Base-by-base conservation (phyloP, 2,329 filamentous ascomycete species). In the Botrytis medusae region DNA sequence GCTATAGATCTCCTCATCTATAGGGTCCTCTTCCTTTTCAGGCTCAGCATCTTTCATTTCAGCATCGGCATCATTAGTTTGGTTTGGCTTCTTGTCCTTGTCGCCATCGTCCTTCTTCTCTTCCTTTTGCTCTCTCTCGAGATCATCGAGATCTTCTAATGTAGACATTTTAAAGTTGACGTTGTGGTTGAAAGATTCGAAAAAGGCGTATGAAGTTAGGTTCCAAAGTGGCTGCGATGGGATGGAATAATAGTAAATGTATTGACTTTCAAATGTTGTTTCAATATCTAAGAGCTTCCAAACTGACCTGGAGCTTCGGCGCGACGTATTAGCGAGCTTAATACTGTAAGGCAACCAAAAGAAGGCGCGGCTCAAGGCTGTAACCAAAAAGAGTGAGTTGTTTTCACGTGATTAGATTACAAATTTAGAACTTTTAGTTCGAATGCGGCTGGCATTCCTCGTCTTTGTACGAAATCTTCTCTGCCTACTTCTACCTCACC, bases 1-100 rank as follows among this genome's bases (percentile, higher is more conserved):
- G 82, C 90, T 92, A 75, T 98, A 89, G 80, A 99, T 95, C 85
- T 99, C 96, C 72, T 95, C 91, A 83, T 98, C 95, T 77, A 99
- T 88, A 72, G 95, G 88, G 78, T 97, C 92, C 67, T 95, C 93
- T 79, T 93, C 91, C 79, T 89, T 88, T 73, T 90, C 85, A 77
- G 90, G 88, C 76, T 92, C 91, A 18, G 90, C 91, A 82, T 98
- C 95, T 83, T 95, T 91, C 95, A 98, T 98, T 73, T 97, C 94
- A 69, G 91, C 91, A 85, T 98, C 95, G 67, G 88, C 92, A n/a
- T 67, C 62, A 59, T 69, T 68, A 80, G 91, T 90, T 72, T 86
- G 84, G 73, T 84, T 83, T 71, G 83, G 79, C 82, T 89, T 88
- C 79, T 83, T 84, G 80, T 89, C 87, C 80, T 88, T 87, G 77